A percentile compares a stretch with the other conserved stretches of the same genome.
These are phyloP conservation scores for Exophiala oligosperma DNA, from an alignment of 2,329 filamentous ascomycete species.

Conservation along the genomic window DNA sequence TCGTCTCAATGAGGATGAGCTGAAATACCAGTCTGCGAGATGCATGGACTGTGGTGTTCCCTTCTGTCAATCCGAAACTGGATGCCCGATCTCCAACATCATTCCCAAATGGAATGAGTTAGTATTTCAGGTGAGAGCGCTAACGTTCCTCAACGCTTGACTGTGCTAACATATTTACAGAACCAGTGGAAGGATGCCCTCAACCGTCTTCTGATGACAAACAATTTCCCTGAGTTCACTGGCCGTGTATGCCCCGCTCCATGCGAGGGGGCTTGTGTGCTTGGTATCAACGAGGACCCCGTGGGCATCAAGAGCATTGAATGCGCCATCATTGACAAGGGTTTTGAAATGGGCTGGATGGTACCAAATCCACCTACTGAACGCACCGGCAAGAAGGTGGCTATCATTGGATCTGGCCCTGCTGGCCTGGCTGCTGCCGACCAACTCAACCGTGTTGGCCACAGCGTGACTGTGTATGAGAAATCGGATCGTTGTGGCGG, in stretches of 20 bases:
- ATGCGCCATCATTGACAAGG: constrained; percentile 95
- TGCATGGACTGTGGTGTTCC: constrained; percentile 99
- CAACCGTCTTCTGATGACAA: constrained; percentile 89
- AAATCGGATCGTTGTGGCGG: constrained; percentile 87
- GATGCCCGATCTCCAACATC: constrained; percentile 95
- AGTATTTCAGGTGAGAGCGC: constrained; percentile 53
- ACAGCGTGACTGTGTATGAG: constrained; percentile 87
- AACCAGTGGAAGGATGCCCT: constrained; percentile 88
- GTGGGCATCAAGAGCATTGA: constrained; percentile 99
- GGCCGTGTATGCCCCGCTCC: constrained; percentile 95
- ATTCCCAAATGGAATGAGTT: constrained; percentile 97
- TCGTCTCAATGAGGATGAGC: constrained; percentile 86
- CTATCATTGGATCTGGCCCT: constrained; percentile 88
- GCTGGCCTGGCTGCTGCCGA: constrained; percentile 88
- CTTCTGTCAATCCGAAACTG: constrained; percentile 95
- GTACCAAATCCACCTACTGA: constrained; percentile 73
- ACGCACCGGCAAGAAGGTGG: constrained; percentile 84
- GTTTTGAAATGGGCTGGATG: constrained; percentile 99
- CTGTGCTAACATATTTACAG: neutral
- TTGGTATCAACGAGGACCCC: constrained; percentile 95
- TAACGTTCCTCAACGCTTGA: neutral
- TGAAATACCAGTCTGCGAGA: constrained; percentile 93
- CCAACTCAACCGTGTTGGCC: constrained; percentile 90
- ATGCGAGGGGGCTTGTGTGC: constrained; percentile 92
- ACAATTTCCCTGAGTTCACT: constrained; percentile 98